Evolutionary conservation across 352 stramenopile species (phyloP).

Genomic region (Globisporangium takayamanum): DNA sequence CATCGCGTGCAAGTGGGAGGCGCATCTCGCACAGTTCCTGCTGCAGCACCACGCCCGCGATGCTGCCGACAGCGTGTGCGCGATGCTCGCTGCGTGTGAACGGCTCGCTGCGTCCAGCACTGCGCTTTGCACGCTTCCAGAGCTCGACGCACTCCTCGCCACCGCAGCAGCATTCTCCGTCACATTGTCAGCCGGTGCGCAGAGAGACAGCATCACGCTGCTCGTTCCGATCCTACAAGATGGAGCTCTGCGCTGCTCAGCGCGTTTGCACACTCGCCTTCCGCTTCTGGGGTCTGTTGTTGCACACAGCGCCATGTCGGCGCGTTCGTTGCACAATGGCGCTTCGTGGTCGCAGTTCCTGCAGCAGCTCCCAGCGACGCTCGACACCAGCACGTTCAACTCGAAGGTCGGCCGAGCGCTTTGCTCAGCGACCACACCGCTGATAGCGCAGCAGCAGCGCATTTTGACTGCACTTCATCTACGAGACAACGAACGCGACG

Average conservation of each 20-base stretch:
- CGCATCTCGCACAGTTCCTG: slow-evolving; percentile 22
- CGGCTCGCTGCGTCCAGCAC: background rate
- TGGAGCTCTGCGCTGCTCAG: background rate
- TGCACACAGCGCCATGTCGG: background rate
- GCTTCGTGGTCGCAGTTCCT: slow-evolving; percentile 3
- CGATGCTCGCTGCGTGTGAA: slow-evolving; percentile 1
- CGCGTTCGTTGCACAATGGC: background rate
- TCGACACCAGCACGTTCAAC: slow-evolving; percentile 4
- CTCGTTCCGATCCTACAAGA: background rate
- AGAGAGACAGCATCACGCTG: background rate
- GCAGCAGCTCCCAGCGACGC: background rate
- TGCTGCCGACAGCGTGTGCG: slow-evolving; percentile 14
- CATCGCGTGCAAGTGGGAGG: slow-evolving; percentile 21
- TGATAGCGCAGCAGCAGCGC: slow-evolving; percentile 5
- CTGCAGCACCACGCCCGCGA: slow-evolving; percentile 29
- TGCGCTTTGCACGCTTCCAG: background rate
- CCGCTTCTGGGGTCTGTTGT: background rate
- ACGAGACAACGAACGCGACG: background rate
- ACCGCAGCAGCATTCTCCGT: background rate
- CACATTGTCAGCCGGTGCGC: background rate
- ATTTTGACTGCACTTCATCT: background rate
- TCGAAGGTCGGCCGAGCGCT: slow-evolving; percentile 7
- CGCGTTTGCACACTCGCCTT: background rate
- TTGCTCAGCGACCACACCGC: background rate
- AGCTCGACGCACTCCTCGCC: slow-evolving; percentile 4